Evolutionary conservation across 2,329 filamentous ascomycete species (phyloP), one percentile per base, ranked within the genome.

Genomic region (Aspergillus proliferans): DNA sequence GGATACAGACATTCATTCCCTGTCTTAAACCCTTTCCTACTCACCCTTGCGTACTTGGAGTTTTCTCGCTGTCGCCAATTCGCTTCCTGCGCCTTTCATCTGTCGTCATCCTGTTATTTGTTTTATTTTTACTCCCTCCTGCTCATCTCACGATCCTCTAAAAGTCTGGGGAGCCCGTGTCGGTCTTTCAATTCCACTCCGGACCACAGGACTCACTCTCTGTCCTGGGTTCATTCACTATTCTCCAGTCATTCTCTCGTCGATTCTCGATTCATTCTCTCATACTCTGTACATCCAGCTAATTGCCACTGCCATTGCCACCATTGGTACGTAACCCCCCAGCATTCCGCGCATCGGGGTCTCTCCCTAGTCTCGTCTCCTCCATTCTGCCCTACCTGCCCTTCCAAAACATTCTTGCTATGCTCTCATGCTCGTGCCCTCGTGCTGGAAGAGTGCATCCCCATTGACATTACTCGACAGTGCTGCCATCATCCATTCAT

Each of bases 171-270:
- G 22, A 22, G 22, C 33, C 10, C 33, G 10, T 34, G n/a, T 38
- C 34, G 4, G 62, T 63, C 63, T 58, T 53, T 52, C 46, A 52
- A 48, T 49, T 52, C 50, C 46, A 34, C 33, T 34, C 33, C 33
- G 8, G 33, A 51, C 48, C 54, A 50, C 30, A 51, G 48, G 47
- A 46, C 52, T 46, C 50, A 57, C 53, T 61, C 53, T 61, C 51
- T 14, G 12, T n/a, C 33, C 14, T 8, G 14, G 3, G 18, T 36
- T 36, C 34, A 36, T 36, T 36, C 34, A 2, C 34, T 34, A n/a
- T 18, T 18, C 12, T 36, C 34, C 34, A 3, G 14, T 36, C 34
- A n/a, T 36, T n/a, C n/a, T 4, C 34, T 36, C 14, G 26, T 28
- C 26, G 26, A 28, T 28, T 28, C 9, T 28, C 26, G 26, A 28